A percentile compares a stretch with the other conserved stretches of the same genome.
These are phyloP conservation scores for Diaporthe nobilis DNA, from an alignment of 2,329 filamentous ascomycete genomes.

Conservation along the genomic window DNA sequence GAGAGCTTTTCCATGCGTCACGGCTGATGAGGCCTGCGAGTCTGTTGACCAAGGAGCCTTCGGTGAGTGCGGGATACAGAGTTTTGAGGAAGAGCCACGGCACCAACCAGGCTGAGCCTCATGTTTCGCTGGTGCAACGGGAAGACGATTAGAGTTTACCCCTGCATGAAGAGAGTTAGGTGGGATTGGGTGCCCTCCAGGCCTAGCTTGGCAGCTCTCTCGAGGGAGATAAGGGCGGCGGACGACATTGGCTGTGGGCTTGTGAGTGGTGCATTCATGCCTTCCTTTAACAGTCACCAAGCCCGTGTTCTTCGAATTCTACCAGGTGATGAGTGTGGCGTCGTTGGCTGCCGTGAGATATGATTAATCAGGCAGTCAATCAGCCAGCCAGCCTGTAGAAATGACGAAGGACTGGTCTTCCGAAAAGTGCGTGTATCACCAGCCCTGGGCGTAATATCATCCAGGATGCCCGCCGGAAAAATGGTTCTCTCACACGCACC, in stretches of 20 bases:
- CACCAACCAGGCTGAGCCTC: constrained; percentile 12
- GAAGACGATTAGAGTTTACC: constrained; percentile 19
- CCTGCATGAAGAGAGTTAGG: constrained; percentile 21
- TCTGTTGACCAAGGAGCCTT: background rate
- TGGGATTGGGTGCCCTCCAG: constrained; percentile 11
- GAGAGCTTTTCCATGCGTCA: background rate
- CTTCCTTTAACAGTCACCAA: constrained; percentile 26
- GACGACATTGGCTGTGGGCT: constrained; percentile 16
- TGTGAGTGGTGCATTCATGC: background rate
- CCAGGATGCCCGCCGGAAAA: background rate
- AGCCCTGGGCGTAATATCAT: background rate
- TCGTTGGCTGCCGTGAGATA: background rate
- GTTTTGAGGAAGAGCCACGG: background rate
- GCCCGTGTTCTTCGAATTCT: constrained; percentile 20
- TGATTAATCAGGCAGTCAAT: background rate
- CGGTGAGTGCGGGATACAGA: constrained; percentile 8
- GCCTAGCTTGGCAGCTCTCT: constrained; percentile 3
- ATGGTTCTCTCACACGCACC: background rate
- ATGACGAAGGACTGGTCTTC: background rate
- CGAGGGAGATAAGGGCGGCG: constrained; percentile 7
- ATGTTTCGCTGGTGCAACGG: constrained; percentile 27
- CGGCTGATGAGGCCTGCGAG: background rate
- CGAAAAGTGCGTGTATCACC: background rate
- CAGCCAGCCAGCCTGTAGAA: background rate
- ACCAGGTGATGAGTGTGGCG: constrained; percentile 6